A percentile compares a stretch with the other conserved stretches of the same genome.
Evolutionary conservation across 805 yeast species (phyloP).

Genomic region (Candida multigemmis): DNA sequence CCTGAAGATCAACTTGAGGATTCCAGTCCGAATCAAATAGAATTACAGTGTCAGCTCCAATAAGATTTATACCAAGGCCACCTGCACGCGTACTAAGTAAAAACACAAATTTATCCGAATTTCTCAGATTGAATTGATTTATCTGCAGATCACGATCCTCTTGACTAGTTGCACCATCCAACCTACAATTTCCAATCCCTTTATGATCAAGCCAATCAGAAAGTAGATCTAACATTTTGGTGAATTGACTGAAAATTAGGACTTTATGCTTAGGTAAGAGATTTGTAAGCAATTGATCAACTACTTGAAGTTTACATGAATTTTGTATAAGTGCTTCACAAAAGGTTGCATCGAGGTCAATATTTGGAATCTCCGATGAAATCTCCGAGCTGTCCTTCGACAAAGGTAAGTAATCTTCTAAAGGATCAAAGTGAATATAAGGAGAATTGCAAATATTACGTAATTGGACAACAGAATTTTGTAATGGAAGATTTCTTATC

Average conservation of each 20-base stretch:
- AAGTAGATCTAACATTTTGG: slow-evolving; percentile 70
- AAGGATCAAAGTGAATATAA: slow-evolving; percentile 74
- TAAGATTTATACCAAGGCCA: slow-evolving; percentile 83
- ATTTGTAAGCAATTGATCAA: slow-evolving; percentile 52
- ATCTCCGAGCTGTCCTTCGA: too few species aligned
- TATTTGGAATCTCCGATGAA: slow-evolving; percentile 29
- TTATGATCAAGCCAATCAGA: slow-evolving; percentile 61
- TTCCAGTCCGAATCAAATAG: slow-evolving; percentile 94
- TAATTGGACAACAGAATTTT: slow-evolving; percentile 73
- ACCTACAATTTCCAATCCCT: slow-evolving; percentile 40
- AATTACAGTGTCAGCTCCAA: slow-evolving; percentile 84
- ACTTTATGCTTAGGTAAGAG: slow-evolving; percentile 57
- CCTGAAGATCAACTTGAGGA: slow-evolving; percentile 94
- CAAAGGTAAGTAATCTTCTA: too few species aligned
- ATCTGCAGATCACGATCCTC: slow-evolving; percentile 59
- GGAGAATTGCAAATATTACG: slow-evolving; percentile 84
- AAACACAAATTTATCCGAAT: slow-evolving; percentile 38
- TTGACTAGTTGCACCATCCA: slow-evolving; percentile 72
- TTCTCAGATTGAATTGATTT: slow-evolving; percentile 31
- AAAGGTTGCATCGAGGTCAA: slow-evolving; percentile 15
- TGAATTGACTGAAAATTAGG: slow-evolving; percentile 81
- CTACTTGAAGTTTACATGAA: slow-evolving; percentile 66
- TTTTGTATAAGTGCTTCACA: slow-evolving; percentile 28
- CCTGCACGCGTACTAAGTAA: slow-evolving; percentile 89
- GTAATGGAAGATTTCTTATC: slow-evolving; percentile 34